Percentiles rank a stretch among this genome's conserved stretches.
These are phyloP conservation scores for Emmonsiellopsis sp. DNA, from an alignment of 2,329 filamentous ascomycete species.

Conservation along the genomic window DNA sequence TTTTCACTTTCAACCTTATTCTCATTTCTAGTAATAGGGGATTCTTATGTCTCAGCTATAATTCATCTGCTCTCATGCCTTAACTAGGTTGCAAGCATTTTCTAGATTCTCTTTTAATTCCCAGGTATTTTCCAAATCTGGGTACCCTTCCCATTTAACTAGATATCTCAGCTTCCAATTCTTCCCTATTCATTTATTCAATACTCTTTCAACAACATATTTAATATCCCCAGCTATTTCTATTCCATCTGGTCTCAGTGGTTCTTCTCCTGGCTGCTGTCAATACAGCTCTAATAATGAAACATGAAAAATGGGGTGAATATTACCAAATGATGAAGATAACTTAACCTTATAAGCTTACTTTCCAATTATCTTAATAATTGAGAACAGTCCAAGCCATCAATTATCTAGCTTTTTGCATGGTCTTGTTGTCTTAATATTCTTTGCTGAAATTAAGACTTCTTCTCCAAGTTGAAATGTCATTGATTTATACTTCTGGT, in stretches of 20 bases:
- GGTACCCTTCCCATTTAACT: background rate
- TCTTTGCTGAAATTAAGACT: slow-evolving; percentile 1
- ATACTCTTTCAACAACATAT: background rate
- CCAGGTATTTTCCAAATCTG: background rate
- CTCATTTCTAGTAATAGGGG: no score
- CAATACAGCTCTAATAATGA: background rate
- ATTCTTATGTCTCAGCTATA: no score
- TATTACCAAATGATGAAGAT: background rate
- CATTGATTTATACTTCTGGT: background rate
- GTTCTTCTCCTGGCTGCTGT: background rate
- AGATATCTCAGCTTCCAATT: background rate
- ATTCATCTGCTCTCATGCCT: no score
- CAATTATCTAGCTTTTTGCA: slow-evolving; percentile 3
- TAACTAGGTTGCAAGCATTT: background rate
- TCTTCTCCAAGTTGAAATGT: background rate
- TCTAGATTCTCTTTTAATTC: no score
- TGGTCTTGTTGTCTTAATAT: background rate
- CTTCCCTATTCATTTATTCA: background rate
- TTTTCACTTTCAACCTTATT: no score
- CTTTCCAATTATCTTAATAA: background rate
- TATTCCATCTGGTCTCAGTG: background rate
- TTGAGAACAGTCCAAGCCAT: background rate
- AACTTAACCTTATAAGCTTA: background rate
- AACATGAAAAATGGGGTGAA: slow-evolving; percentile 3
- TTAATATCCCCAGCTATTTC: background rate